Evolutionary conservation across 2,329 filamentous ascomycete species (phyloP), one percentile per base, ranked within the genome.

Genomic region (Fusarium nodosum): DNA sequence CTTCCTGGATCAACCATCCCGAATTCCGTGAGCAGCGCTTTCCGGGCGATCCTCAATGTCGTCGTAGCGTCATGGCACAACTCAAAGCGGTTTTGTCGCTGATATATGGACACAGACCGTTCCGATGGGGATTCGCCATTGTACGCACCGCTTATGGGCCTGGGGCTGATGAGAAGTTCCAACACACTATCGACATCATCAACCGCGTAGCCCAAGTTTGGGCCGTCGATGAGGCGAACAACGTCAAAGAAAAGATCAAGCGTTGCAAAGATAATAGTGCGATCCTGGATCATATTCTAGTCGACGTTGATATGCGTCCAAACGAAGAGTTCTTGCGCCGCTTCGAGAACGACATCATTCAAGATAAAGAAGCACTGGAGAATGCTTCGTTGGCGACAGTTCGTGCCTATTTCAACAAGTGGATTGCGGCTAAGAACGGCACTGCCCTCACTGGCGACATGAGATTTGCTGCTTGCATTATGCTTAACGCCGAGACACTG

Each of bases 161-260:
- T 1, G 6, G 6, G 3, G 9, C 3, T 12, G 26, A 31, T 1
- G 24, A 31, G 15, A 6, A 56, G 9, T 5, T 11, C 13, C 12
- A 13, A 2, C 16, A 39, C 5, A 2, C 4, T 4, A 0, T 33
- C 5, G 1, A 0, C 12, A 9, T 51, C 8, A 1, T 26, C 30
- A 1, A 20, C 2, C 12, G 11, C 9, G 8, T 24, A 51, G 26
- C 8, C 2, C 4, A 8, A 20, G 15, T 15, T 3, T 2, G 34
- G 16, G 3, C 15, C 0, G 16, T 16, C 8, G 4, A 20, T 7
- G 26, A 33, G 33, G 3, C n/a, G 6, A 26, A n/a, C 2, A 5
- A 18, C 6, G 20, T 5, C 2, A 52, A 41, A n/a, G 12, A 3
- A 6, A 2, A 9, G 9, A n/a, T 41, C 13, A 20, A 4, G 12